Base-by-base conservation (phyloP, 176 grass and related monocot species). In the Secale cereale region DNA sequence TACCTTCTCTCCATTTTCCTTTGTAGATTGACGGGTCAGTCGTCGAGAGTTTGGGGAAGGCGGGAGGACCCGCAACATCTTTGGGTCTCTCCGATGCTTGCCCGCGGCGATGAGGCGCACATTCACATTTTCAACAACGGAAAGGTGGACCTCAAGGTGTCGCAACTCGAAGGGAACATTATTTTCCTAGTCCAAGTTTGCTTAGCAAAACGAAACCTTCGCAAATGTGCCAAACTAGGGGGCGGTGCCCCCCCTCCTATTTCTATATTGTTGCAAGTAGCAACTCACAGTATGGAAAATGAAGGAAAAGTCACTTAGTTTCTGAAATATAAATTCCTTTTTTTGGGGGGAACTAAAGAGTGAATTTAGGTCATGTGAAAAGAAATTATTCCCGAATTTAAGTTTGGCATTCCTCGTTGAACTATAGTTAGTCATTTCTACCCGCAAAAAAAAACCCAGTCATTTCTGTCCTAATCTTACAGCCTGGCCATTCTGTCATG, bases 111-210 rank as follows among this genome's bases (percentile, higher is more conserved):
- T 7, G 80, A 94, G 43, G 92, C 88, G 1, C 81, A 40, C 59
- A 56, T 94, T 1, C 92, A 84, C 73, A 74, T 91, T 30, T 97
- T 97, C 95, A 97, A 97, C 83, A 89, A 89, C 30, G 88, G 92
- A 0, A 86, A 67, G 3, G 35, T 10, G 4, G 82, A 97, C 31
- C 65, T 97, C 52, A 86, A 76, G 75, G 81, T 46, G 43, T 46
- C 4, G 4, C 43, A 46, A 46, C 43, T 46, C 4, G 12, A 4
- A 46, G 43, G 43, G 43, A 46, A 46, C 12, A 14, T 13, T 46
- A 46, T 14, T 46, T 46, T 5, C 43, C 43, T 46, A 46, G 43
- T 46, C 43, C 13, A 46, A 15, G 12, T 13, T 4, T 4, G 43
- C 43, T 46, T 13, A 14, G 13, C 43, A 46, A 46, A 46, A 46